Conservation (phyloP, 2,329 filamentous ascomycete genomes). For the Trichophyton schoenleinii region DNA sequence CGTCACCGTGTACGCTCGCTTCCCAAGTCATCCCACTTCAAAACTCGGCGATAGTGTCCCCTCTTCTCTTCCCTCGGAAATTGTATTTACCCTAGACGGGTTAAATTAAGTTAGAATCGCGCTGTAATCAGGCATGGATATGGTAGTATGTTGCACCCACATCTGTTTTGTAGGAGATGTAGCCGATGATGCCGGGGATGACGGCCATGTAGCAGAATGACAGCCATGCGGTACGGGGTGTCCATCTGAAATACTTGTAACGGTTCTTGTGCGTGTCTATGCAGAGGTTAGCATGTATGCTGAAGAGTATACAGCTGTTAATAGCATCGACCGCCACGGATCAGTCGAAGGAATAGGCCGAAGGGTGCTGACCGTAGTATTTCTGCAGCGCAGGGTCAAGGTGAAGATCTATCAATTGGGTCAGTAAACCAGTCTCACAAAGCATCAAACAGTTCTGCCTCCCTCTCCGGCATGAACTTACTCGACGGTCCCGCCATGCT, state of each 20-base stretch:
- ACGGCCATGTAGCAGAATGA: constrained; percentile 63
- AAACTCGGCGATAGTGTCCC: constrained; percentile 71
- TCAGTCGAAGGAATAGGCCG: not conserved
- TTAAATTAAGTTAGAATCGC: not conserved
- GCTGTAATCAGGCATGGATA: too few species aligned
- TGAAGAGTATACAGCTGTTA: not conserved
- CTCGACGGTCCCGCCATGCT: constrained; percentile 10
- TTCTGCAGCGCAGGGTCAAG: constrained; percentile 37
- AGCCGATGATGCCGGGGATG: constrained; percentile 59
- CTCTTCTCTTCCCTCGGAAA: constrained; percentile 74
- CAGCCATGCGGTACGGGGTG: constrained; percentile 64
- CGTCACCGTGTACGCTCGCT: not conserved
- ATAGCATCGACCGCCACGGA: not conserved
- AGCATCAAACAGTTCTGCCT: not conserved
- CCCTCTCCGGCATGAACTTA: not conserved
- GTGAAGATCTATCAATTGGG: constrained; percentile 22
- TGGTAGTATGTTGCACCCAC: constrained; percentile 45
- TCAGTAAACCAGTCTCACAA: not conserved
- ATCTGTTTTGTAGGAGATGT: constrained; percentile 67
- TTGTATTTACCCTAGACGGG: constrained; percentile 64
- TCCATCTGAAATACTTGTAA: constrained; percentile 95
- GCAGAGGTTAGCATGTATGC: not conserved
- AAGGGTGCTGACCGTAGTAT: constrained; percentile 35
- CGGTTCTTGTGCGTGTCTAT: constrained; percentile 72
- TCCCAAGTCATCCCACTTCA: constrained; percentile 28